Percentiles rank a stretch among this genome's conserved stretches.
phyloP scores from a whole-genome alignment of 257 asterid genomes.

The Fraxinus pennsylvanica region DNA sequence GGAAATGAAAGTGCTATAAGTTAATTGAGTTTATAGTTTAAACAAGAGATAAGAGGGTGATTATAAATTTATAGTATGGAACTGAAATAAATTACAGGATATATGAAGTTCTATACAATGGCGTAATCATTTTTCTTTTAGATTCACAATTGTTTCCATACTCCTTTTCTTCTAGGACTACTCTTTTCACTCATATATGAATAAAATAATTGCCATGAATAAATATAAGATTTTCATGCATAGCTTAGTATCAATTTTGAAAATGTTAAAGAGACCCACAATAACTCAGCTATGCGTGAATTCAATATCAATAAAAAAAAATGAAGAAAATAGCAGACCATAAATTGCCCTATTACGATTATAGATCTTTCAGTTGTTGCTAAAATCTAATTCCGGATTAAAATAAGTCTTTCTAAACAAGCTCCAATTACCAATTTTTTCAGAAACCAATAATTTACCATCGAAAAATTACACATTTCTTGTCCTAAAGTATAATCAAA shows the following conservation, averaged over 20 bases:
- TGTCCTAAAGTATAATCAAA: background rate
- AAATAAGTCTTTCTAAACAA: background rate
- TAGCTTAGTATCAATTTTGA: background rate
- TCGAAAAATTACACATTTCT: background rate
- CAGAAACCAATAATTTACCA: background rate
- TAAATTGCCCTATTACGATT: background rate
- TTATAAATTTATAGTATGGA: background rate
- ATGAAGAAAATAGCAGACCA: background rate
- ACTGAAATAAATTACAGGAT: background rate
- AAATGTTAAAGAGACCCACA: background rate
- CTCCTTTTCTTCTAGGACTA: background rate
- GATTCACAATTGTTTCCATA: background rate
- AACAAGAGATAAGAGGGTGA: background rate
- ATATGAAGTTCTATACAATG: background rate
- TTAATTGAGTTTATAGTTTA: background rate
- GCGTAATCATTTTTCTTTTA: background rate
- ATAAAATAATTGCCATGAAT: background rate
- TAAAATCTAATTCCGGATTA: background rate
- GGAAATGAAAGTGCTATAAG: background rate
- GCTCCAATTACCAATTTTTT: background rate
- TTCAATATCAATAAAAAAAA: background rate
- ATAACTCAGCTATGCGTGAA: background rate
- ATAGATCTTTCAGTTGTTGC: background rate
- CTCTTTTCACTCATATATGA: background rate
- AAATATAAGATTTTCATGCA: background rate